Evolutionary conservation across 2,329 filamentous ascomycete genomes (phyloP), one percentile per base, ranked within the genome.

Genomic region (Ophioceras dolichostomum): DNA sequence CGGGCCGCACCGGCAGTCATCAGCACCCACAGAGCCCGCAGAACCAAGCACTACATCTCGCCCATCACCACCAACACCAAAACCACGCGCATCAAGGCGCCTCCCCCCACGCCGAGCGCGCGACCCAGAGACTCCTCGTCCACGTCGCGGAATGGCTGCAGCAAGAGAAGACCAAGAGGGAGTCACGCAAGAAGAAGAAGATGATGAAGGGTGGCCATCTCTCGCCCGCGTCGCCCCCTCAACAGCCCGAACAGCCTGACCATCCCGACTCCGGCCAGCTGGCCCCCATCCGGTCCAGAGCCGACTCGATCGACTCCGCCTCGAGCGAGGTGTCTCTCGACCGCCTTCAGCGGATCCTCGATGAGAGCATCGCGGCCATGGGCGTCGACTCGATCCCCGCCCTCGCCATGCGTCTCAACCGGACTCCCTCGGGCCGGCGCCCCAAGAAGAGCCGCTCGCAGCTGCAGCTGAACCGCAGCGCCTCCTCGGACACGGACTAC

Each of bases 71-170:
- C 10, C 45, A 50, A 12, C 52, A 56, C 28, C 40, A 38, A 30
- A 53, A 50, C 14, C 54, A 47, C n/a, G 43, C 56, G 38, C 60
- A 64, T 39, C 60, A 65, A 39, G 56, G 64, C 35, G 50, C 56
- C 37, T 46, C 47, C 10, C 51, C 50, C 31, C 51, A 49, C 30
- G 37, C 55, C 17, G 59, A 64, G 38, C 46, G 50, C 20, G 49
- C 52, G 29, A 65, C 65, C 37, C 65, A 77, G 46, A 72, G 67
- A 44, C 58, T 93, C 7, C 60, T 91, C 20, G 68, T 77, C 16
- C 84, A 93, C 52, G 77, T 95, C 12, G 70, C 74, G 19, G 76
- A 84, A 45, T 96, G 89, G 89, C 62, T 95, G 28, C 76, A 88
- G 47, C 73, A 79, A 35, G 87, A 95, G 59, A 82, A 79, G 51